Percentiles rank a stretch among this genome's conserved stretches.
phyloP scores from a whole-genome alignment of 768 basidiomycete species.

The Tulasnella sp. region DNA sequence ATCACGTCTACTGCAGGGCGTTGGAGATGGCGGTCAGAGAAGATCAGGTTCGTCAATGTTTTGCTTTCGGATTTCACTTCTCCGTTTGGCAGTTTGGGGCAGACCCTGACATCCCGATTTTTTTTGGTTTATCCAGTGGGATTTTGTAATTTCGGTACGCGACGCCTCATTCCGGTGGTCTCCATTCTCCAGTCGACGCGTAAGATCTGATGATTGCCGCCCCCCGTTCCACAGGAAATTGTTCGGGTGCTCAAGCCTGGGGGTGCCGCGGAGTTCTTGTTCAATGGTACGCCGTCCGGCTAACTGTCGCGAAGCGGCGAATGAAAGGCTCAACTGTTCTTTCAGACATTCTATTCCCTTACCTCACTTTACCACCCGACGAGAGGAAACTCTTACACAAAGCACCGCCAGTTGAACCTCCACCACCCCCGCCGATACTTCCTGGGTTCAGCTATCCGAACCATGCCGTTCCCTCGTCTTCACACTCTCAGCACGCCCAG shows the following conservation, averaged over 20 bases:
- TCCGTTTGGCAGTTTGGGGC: not conserved
- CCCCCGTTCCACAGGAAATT: not conserved
- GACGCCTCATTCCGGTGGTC: not conserved
- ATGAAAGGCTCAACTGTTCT: not conserved
- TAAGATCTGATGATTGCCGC: not conserved
- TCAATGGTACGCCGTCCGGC: slow-evolving; percentile 10
- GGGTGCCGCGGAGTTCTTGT: slow-evolving; percentile 21
- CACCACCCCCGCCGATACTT: not conserved
- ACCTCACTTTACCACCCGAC: not conserved
- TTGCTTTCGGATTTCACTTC: not conserved
- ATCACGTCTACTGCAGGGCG: slow-evolving; percentile 12
- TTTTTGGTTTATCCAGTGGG: slow-evolving; percentile 19
- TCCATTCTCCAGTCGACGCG: not conserved
- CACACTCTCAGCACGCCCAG: not conserved
- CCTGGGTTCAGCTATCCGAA: not conserved
- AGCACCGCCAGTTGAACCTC: not conserved
- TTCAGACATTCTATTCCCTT: slow-evolving; percentile 24
- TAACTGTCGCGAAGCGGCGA: not conserved
- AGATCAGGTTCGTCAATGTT: slow-evolving; percentile 18
- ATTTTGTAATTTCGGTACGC: slow-evolving; percentile 17
- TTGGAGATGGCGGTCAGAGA: slow-evolving; percentile 21
- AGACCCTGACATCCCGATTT: not conserved
- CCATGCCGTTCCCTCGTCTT: not conserved
- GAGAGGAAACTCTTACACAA: not conserved
- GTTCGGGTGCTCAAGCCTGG: slow-evolving; percentile 23